A percentile compares a stretch with the other conserved stretches of the same genome.
Conservation (phyloP, 139 green algal genomes). For the Closterium sp. region DNA sequence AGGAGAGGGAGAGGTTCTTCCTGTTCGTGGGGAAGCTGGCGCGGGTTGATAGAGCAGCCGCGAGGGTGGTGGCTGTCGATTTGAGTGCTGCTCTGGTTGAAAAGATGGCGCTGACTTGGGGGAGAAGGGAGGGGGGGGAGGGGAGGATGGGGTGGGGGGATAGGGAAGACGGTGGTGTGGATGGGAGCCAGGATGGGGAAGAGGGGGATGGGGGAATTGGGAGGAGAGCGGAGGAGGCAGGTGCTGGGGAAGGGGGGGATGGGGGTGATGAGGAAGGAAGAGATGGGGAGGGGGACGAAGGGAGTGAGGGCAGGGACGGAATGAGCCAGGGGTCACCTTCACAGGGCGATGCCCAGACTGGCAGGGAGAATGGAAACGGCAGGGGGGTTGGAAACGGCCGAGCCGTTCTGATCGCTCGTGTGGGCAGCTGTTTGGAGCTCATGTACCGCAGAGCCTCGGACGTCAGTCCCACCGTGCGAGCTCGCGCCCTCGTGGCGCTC, state of each 20-base stretch:
- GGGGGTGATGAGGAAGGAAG: neutral
- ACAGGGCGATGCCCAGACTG: neutral
- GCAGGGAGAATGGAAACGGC: neutral
- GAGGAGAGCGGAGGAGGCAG: too few relatives aligned
- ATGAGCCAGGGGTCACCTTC: neutral
- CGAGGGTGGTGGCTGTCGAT: neutral
- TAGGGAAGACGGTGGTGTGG: neutral
- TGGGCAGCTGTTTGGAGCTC: conserved; percentile 4
- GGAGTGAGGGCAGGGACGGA: too few relatives aligned
- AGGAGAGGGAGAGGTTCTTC: neutral
- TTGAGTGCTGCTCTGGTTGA: neutral
- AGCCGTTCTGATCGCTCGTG: neutral
- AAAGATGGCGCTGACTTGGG: neutral
- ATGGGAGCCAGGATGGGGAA: neutral
- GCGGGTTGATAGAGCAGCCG: neutral
- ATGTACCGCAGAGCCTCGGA: conserved; percentile 9
- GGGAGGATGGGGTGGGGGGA: neutral
- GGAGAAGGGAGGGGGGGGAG: neutral
- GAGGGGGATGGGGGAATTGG: neutral
- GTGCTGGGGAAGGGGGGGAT: neutral
- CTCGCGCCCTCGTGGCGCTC: neutral
- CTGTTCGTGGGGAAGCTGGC: neutral
- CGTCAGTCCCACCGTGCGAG: neutral
- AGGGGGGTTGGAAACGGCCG: neutral
- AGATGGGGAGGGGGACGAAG: neutral